A percentile compares a stretch with the other conserved stretches of the same genome.
These are phyloP conservation scores for Phytophthora pluvialis DNA, from an alignment of 352 stramenopile genomes.

Conservation along the genomic window DNA sequence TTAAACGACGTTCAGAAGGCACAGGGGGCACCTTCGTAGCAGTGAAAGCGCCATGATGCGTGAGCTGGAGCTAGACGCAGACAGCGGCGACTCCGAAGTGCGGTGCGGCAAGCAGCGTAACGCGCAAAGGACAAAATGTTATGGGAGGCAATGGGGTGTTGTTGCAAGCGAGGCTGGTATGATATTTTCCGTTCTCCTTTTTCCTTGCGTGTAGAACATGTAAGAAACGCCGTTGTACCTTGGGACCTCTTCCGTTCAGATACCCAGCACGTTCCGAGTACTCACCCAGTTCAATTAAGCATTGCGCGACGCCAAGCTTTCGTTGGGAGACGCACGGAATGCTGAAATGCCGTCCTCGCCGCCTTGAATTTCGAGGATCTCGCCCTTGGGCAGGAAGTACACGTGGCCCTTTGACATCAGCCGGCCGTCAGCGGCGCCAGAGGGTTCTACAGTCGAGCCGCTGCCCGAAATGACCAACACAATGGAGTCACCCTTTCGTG, in stretches of 20 bases:
- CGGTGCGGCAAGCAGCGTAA: constrained; percentile 46
- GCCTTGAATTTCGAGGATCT: constrained; percentile 50
- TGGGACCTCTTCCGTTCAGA: constrained; percentile 14
- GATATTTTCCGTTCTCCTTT: constrained; percentile 19
- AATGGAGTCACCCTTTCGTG: constrained; percentile 55
- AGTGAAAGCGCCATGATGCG: constrained; percentile 72
- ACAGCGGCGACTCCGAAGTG: constrained; percentile 50
- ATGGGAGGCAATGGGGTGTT: background rate
- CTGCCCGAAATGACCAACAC: constrained; percentile 57
- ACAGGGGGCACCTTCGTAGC: constrained; percentile 28
- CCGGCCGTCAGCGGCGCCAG: constrained; percentile 23
- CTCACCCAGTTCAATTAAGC: constrained; percentile 25
- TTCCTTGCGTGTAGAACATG: constrained; percentile 30
- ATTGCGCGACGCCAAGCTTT: constrained; percentile 36
- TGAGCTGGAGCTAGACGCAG: constrained; percentile 59
- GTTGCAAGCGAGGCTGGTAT: constrained; percentile 24
- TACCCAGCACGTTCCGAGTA: constrained; percentile 15
- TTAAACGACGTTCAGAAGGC: constrained; percentile 17
- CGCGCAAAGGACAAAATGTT: background rate
- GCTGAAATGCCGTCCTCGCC: constrained; percentile 40
- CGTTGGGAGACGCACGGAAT: constrained; percentile 66
- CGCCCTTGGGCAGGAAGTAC: constrained; percentile 55
- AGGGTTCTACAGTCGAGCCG: constrained; percentile 34
- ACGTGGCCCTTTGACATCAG: constrained; percentile 51
- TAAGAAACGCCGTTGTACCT: constrained; percentile 33